Conservation (phyloP, 2,329 filamentous ascomycete genomes). For the Magnaporthiopsis rhizophila region DNA sequence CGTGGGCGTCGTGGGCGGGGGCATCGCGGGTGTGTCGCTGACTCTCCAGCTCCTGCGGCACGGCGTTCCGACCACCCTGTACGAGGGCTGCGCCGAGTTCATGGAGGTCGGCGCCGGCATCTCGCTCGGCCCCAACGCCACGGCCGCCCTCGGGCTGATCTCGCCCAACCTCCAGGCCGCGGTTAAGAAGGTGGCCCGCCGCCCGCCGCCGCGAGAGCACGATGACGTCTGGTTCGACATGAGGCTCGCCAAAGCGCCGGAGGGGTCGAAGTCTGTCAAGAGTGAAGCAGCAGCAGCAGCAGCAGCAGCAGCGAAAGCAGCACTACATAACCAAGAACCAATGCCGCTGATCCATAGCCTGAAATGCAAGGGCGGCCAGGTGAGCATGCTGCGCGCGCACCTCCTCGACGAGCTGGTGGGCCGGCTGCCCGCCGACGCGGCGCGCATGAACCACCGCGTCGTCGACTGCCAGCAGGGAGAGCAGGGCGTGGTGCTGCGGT, state of each 20-base stretch:
- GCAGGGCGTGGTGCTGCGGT: conserved; percentile 13
- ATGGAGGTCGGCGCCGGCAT: conserved; percentile 30
- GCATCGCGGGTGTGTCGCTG: conserved; percentile 29
- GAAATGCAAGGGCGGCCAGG: conserved; percentile 10
- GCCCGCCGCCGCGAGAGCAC: conserved; percentile 10
- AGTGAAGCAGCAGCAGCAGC: background rate
- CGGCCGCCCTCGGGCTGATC: conserved; percentile 20
- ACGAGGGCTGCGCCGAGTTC: conserved; percentile 25
- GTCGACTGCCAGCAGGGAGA: conserved; percentile 15
- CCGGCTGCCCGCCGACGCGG: conserved; percentile 15
- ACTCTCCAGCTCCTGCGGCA: conserved; percentile 24
- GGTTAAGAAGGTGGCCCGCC: background rate
- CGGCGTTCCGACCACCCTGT: conserved; percentile 24
- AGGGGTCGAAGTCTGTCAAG: too few species aligned
- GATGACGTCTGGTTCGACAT: conserved; percentile 19
- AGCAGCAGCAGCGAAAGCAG: background rate
- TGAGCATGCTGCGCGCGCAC: conserved; percentile 14
- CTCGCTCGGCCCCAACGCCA: conserved; percentile 26
- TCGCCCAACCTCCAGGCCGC: background rate
- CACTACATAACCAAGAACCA: background rate
- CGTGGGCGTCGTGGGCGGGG: conserved; percentile 31
- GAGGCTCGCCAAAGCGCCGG: conserved; percentile 4
- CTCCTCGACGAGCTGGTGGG: conserved; percentile 20
- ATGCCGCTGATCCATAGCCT: background rate
- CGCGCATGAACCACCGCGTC: conserved; percentile 20